phyloP scores from a whole-genome alignment of 805 yeast genomes.

The Candida maris region DNA sequence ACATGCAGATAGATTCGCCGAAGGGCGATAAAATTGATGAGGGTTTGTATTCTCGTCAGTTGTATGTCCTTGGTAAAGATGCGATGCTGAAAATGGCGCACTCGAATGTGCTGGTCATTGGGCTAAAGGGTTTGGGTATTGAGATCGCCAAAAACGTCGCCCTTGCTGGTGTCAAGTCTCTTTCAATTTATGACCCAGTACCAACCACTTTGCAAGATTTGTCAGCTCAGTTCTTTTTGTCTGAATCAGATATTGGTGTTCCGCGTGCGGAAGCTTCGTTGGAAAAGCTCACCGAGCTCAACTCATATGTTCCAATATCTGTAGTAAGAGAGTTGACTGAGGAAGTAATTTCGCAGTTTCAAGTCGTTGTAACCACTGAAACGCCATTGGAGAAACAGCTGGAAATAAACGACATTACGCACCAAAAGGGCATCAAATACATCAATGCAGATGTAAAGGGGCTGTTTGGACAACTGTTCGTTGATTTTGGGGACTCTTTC shows the following conservation, averaged over 20 bases:
- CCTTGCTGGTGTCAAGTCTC: constrained; percentile 92
- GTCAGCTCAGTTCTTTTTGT: constrained; percentile 84
- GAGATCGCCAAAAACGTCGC: constrained; percentile 97
- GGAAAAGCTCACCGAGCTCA: constrained; percentile 71
- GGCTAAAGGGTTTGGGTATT: constrained; percentile 87
- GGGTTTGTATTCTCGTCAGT: constrained; percentile 91
- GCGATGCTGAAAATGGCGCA: constrained; percentile 97
- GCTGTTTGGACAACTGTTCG: constrained; percentile 81
- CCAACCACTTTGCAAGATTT: constrained; percentile 66
- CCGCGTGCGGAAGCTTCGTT: constrained; percentile 73
- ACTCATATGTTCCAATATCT: constrained; percentile 83
- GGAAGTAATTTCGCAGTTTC: constrained; percentile 53
- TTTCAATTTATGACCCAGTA: constrained; percentile 79
- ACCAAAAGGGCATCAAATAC: constrained; percentile 67
- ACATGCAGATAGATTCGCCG: constrained; percentile 43
- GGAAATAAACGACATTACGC: constrained; percentile 71
- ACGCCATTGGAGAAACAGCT: constrained; percentile 69
- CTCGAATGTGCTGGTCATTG: constrained; percentile 88
- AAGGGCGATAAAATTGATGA: constrained; percentile 69
- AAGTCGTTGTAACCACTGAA: constrained; percentile 84
- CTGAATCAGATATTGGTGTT: constrained; percentile 68
- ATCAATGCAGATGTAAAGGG: constrained; percentile 84
- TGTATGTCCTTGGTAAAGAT: constrained; percentile 93
- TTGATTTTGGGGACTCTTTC: constrained; percentile 83
- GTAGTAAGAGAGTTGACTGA: constrained; percentile 56